A percentile compares a stretch with the other conserved stretches of the same genome.
These are phyloP conservation scores for Schwanniomyces vanrijiae DNA, from an alignment of 805 yeast species.

Conservation along the genomic window DNA sequence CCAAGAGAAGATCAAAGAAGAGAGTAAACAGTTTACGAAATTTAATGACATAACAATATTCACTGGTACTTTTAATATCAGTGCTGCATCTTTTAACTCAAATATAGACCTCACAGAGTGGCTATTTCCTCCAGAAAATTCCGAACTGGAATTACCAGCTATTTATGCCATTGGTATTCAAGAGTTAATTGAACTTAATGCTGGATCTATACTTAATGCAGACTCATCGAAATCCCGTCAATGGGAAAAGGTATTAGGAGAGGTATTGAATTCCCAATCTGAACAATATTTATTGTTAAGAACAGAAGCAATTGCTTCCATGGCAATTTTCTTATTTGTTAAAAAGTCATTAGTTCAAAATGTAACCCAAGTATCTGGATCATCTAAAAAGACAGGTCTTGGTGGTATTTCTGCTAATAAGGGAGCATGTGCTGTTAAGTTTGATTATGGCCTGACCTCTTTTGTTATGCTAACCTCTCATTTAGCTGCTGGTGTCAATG, in stretches of 20 bases:
- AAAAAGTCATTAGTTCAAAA: conserved; percentile 29
- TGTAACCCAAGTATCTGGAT: conserved; percentile 87
- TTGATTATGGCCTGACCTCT: conserved; percentile 75
- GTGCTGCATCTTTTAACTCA: conserved; percentile 57
- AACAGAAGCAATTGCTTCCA: conserved; percentile 74
- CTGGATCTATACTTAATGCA: conserved; percentile 84
- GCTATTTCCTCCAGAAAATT: conserved; percentile 72
- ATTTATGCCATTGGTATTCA: conserved; percentile 89
- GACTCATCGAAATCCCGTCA: conserved; percentile 74
- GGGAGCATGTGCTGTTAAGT: conserved; percentile 93
- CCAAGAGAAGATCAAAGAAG: conserved; percentile 55
- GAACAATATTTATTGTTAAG: conserved; percentile 60
- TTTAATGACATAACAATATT: conserved; percentile 61
- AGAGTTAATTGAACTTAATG: conserved; percentile 89
- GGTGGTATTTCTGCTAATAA: conserved; percentile 98
- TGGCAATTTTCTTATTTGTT: conserved; percentile 64
- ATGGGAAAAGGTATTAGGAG: conserved; percentile 73
- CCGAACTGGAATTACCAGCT: conserved; percentile 54
- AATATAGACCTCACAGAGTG: conserved; percentile 66
- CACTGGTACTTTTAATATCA: conserved; percentile 85
- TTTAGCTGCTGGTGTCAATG: conserved; percentile 87
- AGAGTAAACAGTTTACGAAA: conserved; percentile 56
- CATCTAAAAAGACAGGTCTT: conserved; percentile 90
- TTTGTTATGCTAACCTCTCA: conserved; percentile 89
- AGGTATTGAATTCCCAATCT: conserved; percentile 53